These are phyloP conservation scores for Aspergillus piperis DNA, from an alignment of 2,329 filamentous ascomycete species.

Conservation along the genomic window DNA sequence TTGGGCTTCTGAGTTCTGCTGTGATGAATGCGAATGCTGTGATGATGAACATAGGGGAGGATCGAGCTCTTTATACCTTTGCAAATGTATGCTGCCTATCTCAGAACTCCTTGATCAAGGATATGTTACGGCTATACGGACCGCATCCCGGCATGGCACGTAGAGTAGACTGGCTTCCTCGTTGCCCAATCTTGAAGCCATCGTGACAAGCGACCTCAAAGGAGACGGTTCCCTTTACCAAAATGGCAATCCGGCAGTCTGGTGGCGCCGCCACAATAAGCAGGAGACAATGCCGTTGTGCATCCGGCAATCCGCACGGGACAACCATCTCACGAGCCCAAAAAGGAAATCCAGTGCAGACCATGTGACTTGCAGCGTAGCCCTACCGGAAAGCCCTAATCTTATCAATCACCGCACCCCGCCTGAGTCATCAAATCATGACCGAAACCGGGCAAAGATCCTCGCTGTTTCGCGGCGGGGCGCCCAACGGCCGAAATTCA, in stretches of 20 bases:
- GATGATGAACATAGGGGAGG: background rate
- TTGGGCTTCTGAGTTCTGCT: background rate
- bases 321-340: too few relatives aligned
- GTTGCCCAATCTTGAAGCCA: background rate
- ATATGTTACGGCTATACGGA: constrained; percentile 18
- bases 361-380: background rate
- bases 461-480: constrained; percentile 1
- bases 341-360: background rate
- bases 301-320: background rate
- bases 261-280: background rate
- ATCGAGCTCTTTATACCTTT: constrained; percentile 1
- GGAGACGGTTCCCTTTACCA: constrained; percentile 12
- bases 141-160: constrained; percentile 14
- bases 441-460: background rate
- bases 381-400: constrained; percentile 1
- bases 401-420: constrained; percentile 20
- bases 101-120: too few relatives aligned
- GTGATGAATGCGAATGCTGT: constrained; percentile 5
- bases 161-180: background rate
- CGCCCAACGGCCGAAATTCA: background rate
- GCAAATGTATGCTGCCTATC: background rate
- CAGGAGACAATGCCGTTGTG: background rate
- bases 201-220: background rate
- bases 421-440: constrained; percentile 18
- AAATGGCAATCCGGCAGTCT: constrained; percentile 12